Conservation (phyloP, 805 yeast species). For the Scheffersomyces ergatensis region DNA sequence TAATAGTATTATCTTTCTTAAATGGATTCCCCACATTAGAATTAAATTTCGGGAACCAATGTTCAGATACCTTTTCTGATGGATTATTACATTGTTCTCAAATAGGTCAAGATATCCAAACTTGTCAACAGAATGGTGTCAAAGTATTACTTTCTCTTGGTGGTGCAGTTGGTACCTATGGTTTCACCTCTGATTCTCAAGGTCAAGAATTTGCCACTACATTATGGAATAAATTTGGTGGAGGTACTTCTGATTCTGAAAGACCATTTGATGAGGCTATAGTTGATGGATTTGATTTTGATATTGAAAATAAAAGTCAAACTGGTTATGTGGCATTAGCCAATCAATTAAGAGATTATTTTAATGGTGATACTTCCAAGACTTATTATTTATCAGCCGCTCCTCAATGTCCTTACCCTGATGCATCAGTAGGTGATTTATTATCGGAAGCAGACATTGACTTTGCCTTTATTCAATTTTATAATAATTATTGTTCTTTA, state of each 20-base stretch:
- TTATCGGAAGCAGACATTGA: constrained; percentile 60
- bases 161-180: constrained; percentile 37
- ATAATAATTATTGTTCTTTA: constrained; percentile 77
- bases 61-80: constrained; percentile 24
- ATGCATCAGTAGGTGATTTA: constrained; percentile 42
- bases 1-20: constrained; percentile 67
- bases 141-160: constrained; percentile 72
- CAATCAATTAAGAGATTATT: constrained; percentile 19
- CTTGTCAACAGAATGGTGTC: constrained; percentile 74
- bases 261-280: constrained; percentile 27
- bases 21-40: constrained; percentile 46
- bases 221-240: constrained; percentile 35
- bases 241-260: constrained; percentile 17
- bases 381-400: constrained; percentile 79
- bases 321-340: constrained; percentile 27
- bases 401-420: constrained; percentile 91
- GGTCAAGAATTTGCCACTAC: constrained; percentile 52
- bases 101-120: constrained; percentile 56
- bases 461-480: constrained; percentile 84
- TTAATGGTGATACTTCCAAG: constrained; percentile 38
- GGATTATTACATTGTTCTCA: constrained; percentile 37
- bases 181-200: constrained; percentile 47
- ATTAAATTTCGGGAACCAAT: constrained; percentile 17
- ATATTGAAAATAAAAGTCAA: constrained; percentile 23
- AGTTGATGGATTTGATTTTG: constrained; percentile 34